Conservation (phyloP, 2,329 filamentous ascomycete species). For the Leptographium radiaticola region DNA sequence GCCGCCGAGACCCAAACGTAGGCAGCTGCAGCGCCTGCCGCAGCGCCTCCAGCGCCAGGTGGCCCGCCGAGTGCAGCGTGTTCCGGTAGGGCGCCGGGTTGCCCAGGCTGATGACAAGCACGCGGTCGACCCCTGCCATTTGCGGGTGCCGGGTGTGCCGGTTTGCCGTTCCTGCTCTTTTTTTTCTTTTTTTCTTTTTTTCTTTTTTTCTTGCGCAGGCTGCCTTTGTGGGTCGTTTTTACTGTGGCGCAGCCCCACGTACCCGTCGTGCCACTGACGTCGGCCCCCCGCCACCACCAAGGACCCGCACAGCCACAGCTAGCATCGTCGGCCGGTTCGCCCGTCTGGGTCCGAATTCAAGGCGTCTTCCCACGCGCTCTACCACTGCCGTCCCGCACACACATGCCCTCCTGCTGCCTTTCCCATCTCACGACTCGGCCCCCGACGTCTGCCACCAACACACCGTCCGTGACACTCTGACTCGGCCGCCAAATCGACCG, state of each 20-base stretch:
- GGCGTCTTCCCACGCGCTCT: too few relatives aligned
- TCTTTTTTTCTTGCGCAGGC: too few relatives aligned
- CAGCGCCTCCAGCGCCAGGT: conserved; percentile 57
- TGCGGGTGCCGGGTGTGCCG: background rate
- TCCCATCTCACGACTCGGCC: background rate
- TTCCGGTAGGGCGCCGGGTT: conserved; percentile 65
- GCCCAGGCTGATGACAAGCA: conserved; percentile 78
- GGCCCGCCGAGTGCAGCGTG: conserved; percentile 79
- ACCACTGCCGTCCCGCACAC: too few relatives aligned
- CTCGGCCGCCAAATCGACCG: background rate
- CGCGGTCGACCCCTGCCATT: conserved; percentile 18
- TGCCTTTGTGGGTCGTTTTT: too few relatives aligned
- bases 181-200: too few relatives aligned
- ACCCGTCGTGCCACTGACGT: background rate
- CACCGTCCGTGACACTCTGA: too few relatives aligned
- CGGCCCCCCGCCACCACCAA: background rate
- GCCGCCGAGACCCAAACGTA: conserved; percentile 30
- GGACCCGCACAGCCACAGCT: background rate
- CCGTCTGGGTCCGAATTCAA: too few relatives aligned
- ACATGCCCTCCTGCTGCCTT: background rate
- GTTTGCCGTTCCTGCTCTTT: background rate
- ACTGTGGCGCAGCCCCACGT: background rate
- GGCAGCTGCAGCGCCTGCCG: conserved; percentile 37
- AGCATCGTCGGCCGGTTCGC: background rate
- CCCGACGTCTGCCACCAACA: background rate